Conservation (phyloP, 768 basidiomycete genomes). For the Suillus discolor region DNA sequence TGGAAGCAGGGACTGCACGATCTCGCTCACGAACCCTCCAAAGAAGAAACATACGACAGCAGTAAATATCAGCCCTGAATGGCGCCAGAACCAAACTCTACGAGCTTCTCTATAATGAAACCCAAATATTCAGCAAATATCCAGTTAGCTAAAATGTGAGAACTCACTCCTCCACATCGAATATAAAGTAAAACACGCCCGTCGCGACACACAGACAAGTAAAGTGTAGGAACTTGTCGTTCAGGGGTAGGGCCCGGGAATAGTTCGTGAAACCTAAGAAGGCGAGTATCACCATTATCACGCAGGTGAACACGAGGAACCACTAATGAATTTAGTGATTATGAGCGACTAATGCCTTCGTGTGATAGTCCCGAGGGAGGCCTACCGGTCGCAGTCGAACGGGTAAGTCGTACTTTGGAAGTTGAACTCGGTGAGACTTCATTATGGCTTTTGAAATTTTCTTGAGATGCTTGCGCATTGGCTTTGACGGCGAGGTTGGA, state of each 20-base stretch:
- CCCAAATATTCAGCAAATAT: not conserved
- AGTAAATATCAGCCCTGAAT: constrained; percentile 70
- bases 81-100: constrained; percentile 87
- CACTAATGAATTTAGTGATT: constrained; percentile 49
- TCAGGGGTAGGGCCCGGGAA: constrained; percentile 62
- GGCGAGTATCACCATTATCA: constrained; percentile 70
- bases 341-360: constrained; percentile 11
- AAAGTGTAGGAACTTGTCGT: constrained; percentile 82
- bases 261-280: constrained; percentile 80
- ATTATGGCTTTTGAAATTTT: constrained; percentile 61
- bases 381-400: constrained; percentile 72
- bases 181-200: constrained; percentile 82
- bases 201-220: constrained; percentile 77
- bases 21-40: constrained; percentile 79
- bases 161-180: constrained; percentile 85
- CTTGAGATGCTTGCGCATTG: constrained; percentile 40
- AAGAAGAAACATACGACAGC: constrained; percentile 72
- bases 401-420: constrained; percentile 72
- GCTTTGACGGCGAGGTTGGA: constrained; percentile 11
- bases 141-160: not conserved
- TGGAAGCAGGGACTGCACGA: constrained; percentile 79
- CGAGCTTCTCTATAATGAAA: constrained; percentile 60
- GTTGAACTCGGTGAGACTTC: constrained; percentile 64
- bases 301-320: constrained; percentile 73
- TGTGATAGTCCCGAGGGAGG: constrained; percentile 2